phyloP scores from a whole-genome alignment of 306 rosid genomes.

The Gleditsia sinensis region DNA sequence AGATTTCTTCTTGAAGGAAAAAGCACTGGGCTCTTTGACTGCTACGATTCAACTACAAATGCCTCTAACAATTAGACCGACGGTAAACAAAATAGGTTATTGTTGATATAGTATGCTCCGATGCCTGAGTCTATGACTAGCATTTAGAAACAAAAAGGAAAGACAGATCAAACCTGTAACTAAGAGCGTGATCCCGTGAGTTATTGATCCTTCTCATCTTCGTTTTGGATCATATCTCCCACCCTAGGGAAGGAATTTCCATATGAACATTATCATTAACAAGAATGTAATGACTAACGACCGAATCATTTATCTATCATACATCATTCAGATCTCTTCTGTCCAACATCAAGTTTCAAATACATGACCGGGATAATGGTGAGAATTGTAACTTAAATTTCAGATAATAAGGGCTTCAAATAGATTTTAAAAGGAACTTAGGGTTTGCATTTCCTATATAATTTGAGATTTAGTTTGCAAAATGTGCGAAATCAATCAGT shows the following conservation, averaged over 20 bases:
- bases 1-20: not conserved
- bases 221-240: slow-evolving; percentile 45
- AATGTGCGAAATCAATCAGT: too few species aligned
- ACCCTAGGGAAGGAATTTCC: slow-evolving; percentile 46
- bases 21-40: slow-evolving; percentile 16
- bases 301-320: slow-evolving; percentile 4
- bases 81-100: not conserved
- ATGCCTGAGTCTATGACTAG: slow-evolving; percentile 5
- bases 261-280: not conserved
- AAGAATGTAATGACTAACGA: slow-evolving; percentile 24
- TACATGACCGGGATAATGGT: not conserved
- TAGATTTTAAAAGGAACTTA: too few species aligned
- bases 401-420: not conserved
- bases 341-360: not conserved
- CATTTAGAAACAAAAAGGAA: slow-evolving; percentile 3
- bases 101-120: slow-evolving; percentile 15
- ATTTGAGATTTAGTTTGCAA: not conserved
- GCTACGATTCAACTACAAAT: slow-evolving; percentile 11
- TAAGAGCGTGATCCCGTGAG: slow-evolving; percentile 28
- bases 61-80: not conserved
- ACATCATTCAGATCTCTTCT: not conserved
- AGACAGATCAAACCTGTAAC: slow-evolving; percentile 50
- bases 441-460: not conserved
- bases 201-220: slow-evolving; percentile 42
- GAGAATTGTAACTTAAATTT: not conserved